These are phyloP conservation scores for Ziziphus jujuba DNA, from an alignment of 306 rosid species.

Conservation along the genomic window DNA sequence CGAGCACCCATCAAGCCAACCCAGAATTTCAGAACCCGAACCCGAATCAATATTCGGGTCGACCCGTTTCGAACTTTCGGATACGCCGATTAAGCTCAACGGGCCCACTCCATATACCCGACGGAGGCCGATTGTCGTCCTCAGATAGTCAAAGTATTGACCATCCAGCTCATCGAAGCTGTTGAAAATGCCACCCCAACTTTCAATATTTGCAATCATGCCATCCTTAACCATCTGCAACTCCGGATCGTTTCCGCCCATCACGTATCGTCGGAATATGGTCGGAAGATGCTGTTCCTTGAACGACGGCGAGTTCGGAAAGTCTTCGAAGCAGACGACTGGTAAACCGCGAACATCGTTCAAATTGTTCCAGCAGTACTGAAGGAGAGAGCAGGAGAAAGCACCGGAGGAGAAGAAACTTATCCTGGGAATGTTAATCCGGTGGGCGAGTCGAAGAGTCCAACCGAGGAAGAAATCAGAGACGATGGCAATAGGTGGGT, in stretches of 20 bases:
- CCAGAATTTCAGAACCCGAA: background rate
- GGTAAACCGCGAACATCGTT: background rate
- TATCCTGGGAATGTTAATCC: constrained; percentile 36
- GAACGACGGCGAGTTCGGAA: constrained; percentile 47
- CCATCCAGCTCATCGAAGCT: constrained; percentile 44
- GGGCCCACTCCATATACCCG: constrained; percentile 54
- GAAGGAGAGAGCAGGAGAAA: background rate
- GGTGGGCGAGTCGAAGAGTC: constrained; percentile 36
- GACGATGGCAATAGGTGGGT: constrained; percentile 50
- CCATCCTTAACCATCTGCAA: constrained; percentile 36
- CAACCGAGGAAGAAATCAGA: constrained; percentile 61
- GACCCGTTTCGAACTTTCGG: background rate
- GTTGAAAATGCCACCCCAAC: constrained; percentile 57
- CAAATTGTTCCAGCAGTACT: constrained; percentile 38
- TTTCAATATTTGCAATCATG: constrained; percentile 19
- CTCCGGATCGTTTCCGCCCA: constrained; percentile 43
- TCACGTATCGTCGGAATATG: constrained; percentile 14
- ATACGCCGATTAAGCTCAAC: constrained; percentile 16
- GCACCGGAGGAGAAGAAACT: constrained; percentile 28
- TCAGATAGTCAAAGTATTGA: constrained; percentile 29
- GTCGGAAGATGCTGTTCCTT: constrained; percentile 51
- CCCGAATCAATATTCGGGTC: background rate
- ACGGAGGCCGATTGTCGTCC: constrained; percentile 2
- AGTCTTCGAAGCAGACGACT: constrained; percentile 15
- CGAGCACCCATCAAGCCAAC: constrained; percentile 53